These are phyloP conservation scores for Psilocybe tampanensis DNA, from an alignment of 768 basidiomycete species.

Conservation along the genomic window DNA sequence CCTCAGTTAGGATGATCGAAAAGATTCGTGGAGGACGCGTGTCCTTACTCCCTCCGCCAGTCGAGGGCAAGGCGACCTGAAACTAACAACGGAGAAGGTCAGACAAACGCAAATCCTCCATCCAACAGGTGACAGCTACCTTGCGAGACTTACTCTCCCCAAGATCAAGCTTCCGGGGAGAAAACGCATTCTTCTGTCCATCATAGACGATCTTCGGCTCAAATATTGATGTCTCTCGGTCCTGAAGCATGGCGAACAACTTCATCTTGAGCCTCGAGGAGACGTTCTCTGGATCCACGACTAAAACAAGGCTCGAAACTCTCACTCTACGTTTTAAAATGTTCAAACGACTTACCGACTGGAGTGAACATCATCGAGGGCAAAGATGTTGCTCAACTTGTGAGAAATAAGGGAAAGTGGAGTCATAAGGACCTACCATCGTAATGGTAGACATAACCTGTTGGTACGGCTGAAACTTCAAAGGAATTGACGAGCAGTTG, in stretches of 20 bases:
- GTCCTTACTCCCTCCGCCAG: slow-evolving; percentile 34
- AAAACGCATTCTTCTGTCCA: slow-evolving; percentile 74
- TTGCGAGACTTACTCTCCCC: slow-evolving; percentile 49
- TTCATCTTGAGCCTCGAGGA: slow-evolving; percentile 70
- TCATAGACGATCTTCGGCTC: slow-evolving; percentile 76
- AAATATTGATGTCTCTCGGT: slow-evolving; percentile 62
- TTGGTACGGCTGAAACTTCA: slow-evolving; percentile 49
- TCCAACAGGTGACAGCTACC: slow-evolving; percentile 31
- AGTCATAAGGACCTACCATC: slow-evolving; percentile 59
- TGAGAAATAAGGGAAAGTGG: not conserved
- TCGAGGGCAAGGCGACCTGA: slow-evolving; percentile 52
- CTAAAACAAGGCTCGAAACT: slow-evolving; percentile 28
- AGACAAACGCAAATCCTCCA: not conserved
- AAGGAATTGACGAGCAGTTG: slow-evolving; percentile 59
- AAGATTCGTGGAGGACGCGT: slow-evolving; percentile 60
- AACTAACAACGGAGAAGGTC: slow-evolving; percentile 45
- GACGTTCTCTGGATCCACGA: slow-evolving; percentile 67
- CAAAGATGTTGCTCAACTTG: not conserved
- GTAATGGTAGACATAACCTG: slow-evolving; percentile 69
- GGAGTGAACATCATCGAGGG: not conserved
- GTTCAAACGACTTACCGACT: slow-evolving; percentile 42
- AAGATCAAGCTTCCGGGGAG: slow-evolving; percentile 59
- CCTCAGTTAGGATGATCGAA: slow-evolving; percentile 61
- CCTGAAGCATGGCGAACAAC: slow-evolving; percentile 64
- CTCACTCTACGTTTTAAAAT: not conserved